Conservation (phyloP, 2,329 filamentous ascomycete species). For the Ophiostoma pallidulum region DNA sequence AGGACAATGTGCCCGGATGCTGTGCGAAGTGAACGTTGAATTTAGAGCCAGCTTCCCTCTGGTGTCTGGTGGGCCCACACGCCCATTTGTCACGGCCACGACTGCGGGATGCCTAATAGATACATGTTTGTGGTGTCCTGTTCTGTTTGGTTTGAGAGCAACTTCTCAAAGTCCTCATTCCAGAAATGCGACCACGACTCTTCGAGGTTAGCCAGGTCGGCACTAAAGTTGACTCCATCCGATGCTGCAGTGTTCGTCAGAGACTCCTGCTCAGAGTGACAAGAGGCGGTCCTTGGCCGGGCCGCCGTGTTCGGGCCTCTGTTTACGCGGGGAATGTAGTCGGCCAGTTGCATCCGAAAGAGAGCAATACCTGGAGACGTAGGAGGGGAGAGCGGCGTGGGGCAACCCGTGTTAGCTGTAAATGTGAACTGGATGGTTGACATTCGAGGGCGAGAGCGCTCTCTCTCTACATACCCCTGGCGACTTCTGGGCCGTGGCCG, state of each 20-base stretch:
- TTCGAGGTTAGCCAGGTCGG: slow-evolving; percentile 2
- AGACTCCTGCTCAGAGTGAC: neutral
- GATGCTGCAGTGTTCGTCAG: neutral
- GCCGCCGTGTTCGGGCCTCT: neutral
- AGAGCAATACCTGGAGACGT: neutral
- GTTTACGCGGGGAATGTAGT: neutral
- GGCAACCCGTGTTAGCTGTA: neutral
- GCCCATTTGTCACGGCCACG: neutral
- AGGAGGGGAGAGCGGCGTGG: too few species aligned
- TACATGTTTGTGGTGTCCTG: slow-evolving; percentile 8
- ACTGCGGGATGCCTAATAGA: slow-evolving; percentile 9
- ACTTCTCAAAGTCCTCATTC: slow-evolving; percentile 10
- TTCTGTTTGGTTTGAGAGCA: neutral
- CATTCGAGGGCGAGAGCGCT: neutral
- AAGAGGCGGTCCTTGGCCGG: neutral
- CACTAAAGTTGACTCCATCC: neutral
- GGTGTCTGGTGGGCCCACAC: too few species aligned
- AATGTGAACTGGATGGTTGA: neutral
- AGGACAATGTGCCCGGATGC: too few species aligned
- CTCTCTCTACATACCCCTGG: neutral
- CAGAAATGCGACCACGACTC: slow-evolving; percentile 12
- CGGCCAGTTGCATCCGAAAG: slow-evolving; percentile 3
- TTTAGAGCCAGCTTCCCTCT: too few species aligned
- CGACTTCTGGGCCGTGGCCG: neutral
- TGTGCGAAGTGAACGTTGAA: too few species aligned